phyloP scores from a whole-genome alignment of 2,329 filamentous ascomycete species.

The Trichoderma cornu-damae region DNA sequence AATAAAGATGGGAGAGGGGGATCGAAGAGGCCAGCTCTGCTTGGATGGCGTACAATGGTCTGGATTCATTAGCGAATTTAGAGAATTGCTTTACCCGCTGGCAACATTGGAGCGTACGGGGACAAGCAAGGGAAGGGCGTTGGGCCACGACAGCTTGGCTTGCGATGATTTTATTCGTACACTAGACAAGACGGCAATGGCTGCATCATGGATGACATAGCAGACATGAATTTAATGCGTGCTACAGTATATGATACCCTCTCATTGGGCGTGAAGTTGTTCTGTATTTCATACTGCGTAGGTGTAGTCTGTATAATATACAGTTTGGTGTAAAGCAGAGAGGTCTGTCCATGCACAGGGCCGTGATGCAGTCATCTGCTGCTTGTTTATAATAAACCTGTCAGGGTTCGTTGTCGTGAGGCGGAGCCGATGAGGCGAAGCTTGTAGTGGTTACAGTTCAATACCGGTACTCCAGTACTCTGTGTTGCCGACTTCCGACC shows the following conservation, averaged over 20 bases:
- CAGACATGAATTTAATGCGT: neutral
- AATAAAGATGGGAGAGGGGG: neutral
- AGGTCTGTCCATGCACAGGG: neutral
- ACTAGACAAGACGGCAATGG: neutral
- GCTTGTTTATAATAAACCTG: neutral
- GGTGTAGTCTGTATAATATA: neutral
- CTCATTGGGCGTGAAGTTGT: no score
- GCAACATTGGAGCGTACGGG: neutral
- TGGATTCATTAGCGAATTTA: neutral
- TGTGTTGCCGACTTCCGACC: no score
- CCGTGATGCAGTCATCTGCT: neutral
- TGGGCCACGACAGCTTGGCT: neutral
- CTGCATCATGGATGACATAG: neutral
- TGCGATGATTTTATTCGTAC: neutral
- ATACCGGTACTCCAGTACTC: no score
- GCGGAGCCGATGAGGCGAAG: conserved; percentile 1
- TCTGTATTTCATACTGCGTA: no score
- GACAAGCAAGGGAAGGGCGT: neutral
- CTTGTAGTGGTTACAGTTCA: neutral
- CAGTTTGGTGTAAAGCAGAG: neutral
- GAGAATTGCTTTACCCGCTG: neutral
- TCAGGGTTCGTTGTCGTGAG: neutral
- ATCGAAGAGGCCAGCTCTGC: neutral
- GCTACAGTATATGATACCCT: no score
- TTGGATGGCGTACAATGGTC: neutral